Evolutionary conservation across 805 yeast species (phyloP).

Genomic region (Sugiyamaella smithiae): DNA sequence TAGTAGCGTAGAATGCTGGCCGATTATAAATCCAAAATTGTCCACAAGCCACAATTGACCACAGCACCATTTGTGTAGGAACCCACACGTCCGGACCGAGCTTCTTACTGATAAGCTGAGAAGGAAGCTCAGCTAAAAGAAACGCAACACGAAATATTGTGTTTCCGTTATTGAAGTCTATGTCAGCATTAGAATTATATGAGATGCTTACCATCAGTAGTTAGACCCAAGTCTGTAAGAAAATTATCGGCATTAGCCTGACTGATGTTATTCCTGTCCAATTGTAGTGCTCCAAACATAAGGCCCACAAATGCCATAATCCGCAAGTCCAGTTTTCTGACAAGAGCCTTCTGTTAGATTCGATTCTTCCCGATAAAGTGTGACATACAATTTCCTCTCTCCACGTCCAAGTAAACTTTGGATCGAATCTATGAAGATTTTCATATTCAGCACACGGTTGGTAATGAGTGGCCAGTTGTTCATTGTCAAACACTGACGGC

Average conservation of each 20-base stretch:
- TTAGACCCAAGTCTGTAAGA: slow-evolving; percentile 48
- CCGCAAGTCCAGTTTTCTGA: slow-evolving; percentile 52
- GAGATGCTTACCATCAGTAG: slow-evolving; percentile 39
- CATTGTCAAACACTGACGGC: slow-evolving; percentile 14
- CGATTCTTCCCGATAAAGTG: no score
- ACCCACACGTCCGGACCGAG: slow-evolving; percentile 66
- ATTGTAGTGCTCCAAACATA: slow-evolving; percentile 51
- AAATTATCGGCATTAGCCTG: slow-evolving; percentile 59
- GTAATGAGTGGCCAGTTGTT: slow-evolving; percentile 5
- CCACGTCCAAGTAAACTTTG: slow-evolving; percentile 51
- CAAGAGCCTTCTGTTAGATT: slow-evolving; percentile 26
- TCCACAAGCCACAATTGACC: slow-evolving; percentile 55
- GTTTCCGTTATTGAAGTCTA: slow-evolving; percentile 3
- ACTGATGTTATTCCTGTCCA: slow-evolving; percentile 54
- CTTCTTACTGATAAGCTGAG: slow-evolving; percentile 61
- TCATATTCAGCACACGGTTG: slow-evolving; percentile 16
- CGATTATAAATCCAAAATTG: slow-evolving; percentile 45
- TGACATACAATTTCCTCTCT: slow-evolving; percentile 44
- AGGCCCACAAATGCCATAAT: slow-evolving; percentile 57
- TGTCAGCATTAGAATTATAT: background rate
- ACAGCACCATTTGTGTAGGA: slow-evolving; percentile 52
- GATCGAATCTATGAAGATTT: slow-evolving; percentile 45
- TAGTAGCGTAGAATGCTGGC: slow-evolving; percentile 45
- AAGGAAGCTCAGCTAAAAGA: slow-evolving; percentile 58
- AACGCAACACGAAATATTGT: slow-evolving; percentile 32